phyloP scores from a whole-genome alignment of 2,329 filamentous ascomycete species.

The Cordyceps sp. region DNA sequence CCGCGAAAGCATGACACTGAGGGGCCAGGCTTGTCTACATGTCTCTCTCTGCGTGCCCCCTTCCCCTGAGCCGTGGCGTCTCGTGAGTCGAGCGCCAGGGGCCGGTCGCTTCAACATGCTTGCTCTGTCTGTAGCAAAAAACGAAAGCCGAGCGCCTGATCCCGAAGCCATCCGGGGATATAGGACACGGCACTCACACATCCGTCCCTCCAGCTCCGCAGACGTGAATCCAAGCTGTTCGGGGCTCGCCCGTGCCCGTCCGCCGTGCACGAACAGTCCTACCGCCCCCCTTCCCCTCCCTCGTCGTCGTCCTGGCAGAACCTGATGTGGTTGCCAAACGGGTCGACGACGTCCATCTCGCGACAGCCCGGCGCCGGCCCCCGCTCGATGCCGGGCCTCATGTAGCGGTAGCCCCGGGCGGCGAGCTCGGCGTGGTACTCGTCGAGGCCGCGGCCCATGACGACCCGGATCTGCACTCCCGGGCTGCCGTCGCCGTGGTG shows the following conservation, averaged over 20 bases:
- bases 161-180: no score
- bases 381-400: slow-evolving; percentile 6
- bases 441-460: slow-evolving; percentile 1
- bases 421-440: slow-evolving; percentile 4
- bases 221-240: no score
- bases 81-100: no score
- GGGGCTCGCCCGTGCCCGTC: no score
- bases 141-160: no score
- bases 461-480: slow-evolving; percentile 3
- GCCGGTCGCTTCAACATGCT: no score
- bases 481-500: slow-evolving; percentile 7
- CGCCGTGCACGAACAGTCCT: neutral
- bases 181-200: no score
- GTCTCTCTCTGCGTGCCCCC: no score
- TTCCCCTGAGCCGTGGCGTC: no score
- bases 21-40: neutral
- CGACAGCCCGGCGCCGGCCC: slow-evolving; percentile 1
- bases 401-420: slow-evolving; percentile 5
- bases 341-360: slow-evolving; percentile 5
- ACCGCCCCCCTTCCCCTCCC: neutral
- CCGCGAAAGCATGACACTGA: slow-evolving; percentile 1
- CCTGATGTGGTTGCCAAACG: slow-evolving; percentile 6
- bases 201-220: no score
- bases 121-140: no score
- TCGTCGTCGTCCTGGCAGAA: slow-evolving; percentile 3